Conservation (phyloP, 2,329 filamentous ascomycete genomes). For the Graphiopsis chlorocephala region DNA sequence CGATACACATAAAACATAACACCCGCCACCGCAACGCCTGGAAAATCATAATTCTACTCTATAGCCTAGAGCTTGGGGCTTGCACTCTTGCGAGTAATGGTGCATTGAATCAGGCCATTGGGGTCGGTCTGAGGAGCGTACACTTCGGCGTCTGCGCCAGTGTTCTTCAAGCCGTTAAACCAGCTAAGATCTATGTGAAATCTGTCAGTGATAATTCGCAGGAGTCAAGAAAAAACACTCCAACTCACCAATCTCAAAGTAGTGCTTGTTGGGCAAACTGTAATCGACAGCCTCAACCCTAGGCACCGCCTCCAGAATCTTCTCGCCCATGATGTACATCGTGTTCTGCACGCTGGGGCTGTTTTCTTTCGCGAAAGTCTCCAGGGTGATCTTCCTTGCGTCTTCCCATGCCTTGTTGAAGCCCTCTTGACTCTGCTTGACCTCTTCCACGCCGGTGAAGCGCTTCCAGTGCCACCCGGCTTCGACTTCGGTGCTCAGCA, state of each 20-base stretch:
- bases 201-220: not conserved
- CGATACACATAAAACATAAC: not conserved
- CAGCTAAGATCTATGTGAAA: slow-evolving; percentile 73
- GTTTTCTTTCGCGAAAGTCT: slow-evolving; percentile 84
- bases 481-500: slow-evolving; percentile 90
- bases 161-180: slow-evolving; percentile 95
- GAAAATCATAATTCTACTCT: not conserved
- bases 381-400: slow-evolving; percentile 82
- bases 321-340: slow-evolving; percentile 97
- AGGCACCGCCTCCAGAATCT: slow-evolving; percentile 74
- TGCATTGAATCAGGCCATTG: slow-evolving; percentile 94
- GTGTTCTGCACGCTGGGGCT: slow-evolving; percentile 93
- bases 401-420: slow-evolving; percentile 79
- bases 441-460: slow-evolving; percentile 65
- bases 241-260: slow-evolving; percentile 84
- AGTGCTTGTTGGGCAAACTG: slow-evolving; percentile 94
- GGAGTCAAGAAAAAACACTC: not conserved
- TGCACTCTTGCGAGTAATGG: slow-evolving; percentile 63
- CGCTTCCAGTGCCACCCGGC: slow-evolving; percentile 80
- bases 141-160: slow-evolving; percentile 90
- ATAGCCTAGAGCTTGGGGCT: slow-evolving; percentile 3
- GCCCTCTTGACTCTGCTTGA: slow-evolving; percentile 59
- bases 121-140: slow-evolving; percentile 90
- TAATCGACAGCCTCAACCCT: slow-evolving; percentile 74
- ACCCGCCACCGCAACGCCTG: not conserved